Percentiles rank a stretch among this genome's conserved stretches.
Conservation (phyloP, 805 yeast species). For the Lachancea kluyveri region DNA sequence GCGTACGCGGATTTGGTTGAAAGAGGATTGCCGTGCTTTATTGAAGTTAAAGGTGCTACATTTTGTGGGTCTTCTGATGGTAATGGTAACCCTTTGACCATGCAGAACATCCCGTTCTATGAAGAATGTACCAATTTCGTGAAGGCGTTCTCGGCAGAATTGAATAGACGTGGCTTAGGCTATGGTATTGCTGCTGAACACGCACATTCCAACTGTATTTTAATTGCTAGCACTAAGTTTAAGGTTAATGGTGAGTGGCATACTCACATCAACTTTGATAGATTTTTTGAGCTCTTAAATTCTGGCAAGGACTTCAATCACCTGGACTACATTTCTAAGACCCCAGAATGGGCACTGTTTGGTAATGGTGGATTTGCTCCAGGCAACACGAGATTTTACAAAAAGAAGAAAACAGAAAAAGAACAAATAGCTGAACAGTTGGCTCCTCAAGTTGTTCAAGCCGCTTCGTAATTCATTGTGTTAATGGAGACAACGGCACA, state of each 20-base stretch:
- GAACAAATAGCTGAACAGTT: too few species aligned
- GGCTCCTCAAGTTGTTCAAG: too few species aligned
- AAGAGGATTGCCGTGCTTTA: conserved; percentile 76
- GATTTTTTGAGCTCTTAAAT: conserved; percentile 63
- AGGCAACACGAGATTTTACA: conserved; percentile 61
- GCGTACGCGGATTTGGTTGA: conserved; percentile 86
- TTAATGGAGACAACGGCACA: too few species aligned
- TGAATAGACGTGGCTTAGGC: conserved; percentile 57
- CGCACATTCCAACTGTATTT: conserved; percentile 89
- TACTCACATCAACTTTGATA: conserved; percentile 81
- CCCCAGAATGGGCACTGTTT: conserved; percentile 90
- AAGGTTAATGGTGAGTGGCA: conserved; percentile 69
- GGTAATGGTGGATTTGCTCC: conserved; percentile 94
- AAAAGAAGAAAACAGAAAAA: conserved; percentile 48
- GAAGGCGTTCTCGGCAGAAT: conserved; percentile 50
- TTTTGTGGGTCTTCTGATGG: conserved; percentile 85
- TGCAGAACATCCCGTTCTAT: conserved; percentile 93
- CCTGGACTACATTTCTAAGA: conserved; percentile 71
- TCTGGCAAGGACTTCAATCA: conserved; percentile 64
- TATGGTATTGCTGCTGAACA: conserved; percentile 92
- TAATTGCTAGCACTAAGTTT: conserved; percentile 73
- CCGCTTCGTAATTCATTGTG: too few species aligned
- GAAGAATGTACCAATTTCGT: conserved; percentile 84
- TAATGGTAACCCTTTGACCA: conserved; percentile 83
- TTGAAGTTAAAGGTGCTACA: conserved; percentile 92